Base-by-base conservation (phyloP, 352 stramenopile species). In the Globisporangium nagaii region DNA sequence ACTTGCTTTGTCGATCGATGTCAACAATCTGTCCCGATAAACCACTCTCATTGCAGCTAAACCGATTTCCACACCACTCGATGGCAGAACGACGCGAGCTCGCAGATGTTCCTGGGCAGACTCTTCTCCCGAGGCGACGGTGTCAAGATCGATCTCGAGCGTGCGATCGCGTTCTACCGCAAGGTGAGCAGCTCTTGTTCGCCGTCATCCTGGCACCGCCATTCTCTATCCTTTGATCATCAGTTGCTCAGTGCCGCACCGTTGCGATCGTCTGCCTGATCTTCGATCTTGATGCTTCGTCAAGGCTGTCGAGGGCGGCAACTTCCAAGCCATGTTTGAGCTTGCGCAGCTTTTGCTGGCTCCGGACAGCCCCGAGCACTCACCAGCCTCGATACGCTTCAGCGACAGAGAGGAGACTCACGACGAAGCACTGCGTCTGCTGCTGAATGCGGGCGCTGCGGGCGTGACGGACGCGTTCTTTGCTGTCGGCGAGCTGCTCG, bases 371-470 rank as follows among this genome's bases (percentile, higher is more conserved):
- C 10, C 17, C 12, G 37, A 37, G 20, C 32, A 51, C n/a, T 27
- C 28, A 9, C 59, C 62, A 12, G 61, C 50, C 28, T 56, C 48
- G 2, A 41, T 71, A 27, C 64, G 68, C 17, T 81, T 78, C 40
- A 55, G 58, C 53, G 73, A 88, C 50, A 68, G 66, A 0, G 77
- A 86, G 58, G 71, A 84, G 24, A 61, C 51, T 8, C 76, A 88
- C 51, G 76, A 88, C 48, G 76, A 90, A 60, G 76, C 75, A 15
- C 42, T 90, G 30, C 71, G 64, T 17, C 56, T 88, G 55, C 60
- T 88, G 45, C 60, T 90, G 20, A 83, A 63, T 17, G 76, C 71
- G 35, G 71, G 73, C 3, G 67, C 75, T 28, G 65, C 66, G 17
- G 56, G 66, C 3, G 53, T 73, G n/a, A 52, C 43, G 6, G 65